Percentiles rank a stretch among this genome's conserved stretches.
Conservation (phyloP, 2,329 filamentous ascomycete genomes). For the Xylaria polymorpha region DNA sequence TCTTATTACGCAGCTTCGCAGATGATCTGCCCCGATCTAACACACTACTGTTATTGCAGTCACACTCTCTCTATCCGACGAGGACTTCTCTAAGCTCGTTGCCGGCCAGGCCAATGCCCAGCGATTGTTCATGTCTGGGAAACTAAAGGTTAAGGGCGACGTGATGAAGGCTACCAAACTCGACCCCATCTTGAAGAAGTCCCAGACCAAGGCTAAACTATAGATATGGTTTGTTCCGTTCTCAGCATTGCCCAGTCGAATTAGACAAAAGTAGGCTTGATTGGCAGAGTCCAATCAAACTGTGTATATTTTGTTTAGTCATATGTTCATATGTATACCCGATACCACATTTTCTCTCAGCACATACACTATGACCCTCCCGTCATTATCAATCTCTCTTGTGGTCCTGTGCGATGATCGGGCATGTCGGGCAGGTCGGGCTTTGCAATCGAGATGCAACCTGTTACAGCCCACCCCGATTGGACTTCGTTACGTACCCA, state of each 20-base stretch:
- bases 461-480: neutral
- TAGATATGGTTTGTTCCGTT: constrained; percentile 58
- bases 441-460: neutral
- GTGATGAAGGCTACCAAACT: constrained; percentile 99
- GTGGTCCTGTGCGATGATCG: neutral
- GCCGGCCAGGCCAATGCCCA: constrained; percentile 92
- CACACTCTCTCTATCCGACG: constrained; percentile 84
- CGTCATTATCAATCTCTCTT: neutral
- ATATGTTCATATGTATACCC: constrained; percentile 27
- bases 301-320: constrained; percentile 33
- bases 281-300: constrained; percentile 14
- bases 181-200: constrained; percentile 91
- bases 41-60: constrained; percentile 62
- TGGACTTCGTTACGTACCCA: neutral
- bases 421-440: neutral
- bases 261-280: constrained; percentile 24
- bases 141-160: constrained; percentile 97
- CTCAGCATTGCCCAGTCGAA: constrained; percentile 8
- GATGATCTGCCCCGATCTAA: constrained; percentile 21
- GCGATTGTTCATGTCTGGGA: constrained; percentile 96
- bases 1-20: neutral
- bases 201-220: constrained; percentile 85
- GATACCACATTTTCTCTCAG: constrained; percentile 21
- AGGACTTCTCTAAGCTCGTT: constrained; percentile 86
- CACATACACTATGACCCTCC: neutral